Evolutionary conservation across 2,329 filamentous ascomycete species (phyloP), one percentile per base, ranked within the genome.

Genomic region (Bipolaris cookei): DNA sequence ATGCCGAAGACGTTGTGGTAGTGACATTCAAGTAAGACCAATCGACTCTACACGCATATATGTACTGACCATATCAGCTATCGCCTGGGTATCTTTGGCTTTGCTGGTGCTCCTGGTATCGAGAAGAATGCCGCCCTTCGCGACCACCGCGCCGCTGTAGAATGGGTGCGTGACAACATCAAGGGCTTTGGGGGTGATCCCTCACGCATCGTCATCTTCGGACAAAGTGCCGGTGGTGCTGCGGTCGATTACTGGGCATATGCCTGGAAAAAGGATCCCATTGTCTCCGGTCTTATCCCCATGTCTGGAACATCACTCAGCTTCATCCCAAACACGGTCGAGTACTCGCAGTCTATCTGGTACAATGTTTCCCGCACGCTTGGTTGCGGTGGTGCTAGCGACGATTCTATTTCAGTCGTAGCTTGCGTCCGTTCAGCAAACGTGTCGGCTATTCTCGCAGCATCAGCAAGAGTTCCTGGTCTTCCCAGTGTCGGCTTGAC

Each of bases 221-320:
- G 78, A 1, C 74, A 79, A 46, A 72, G 70, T 20, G 74, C 76
- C n/a, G 77, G 77, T 25, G 71, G 69, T 41, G 70, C 76, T 4
- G 67, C 76, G 0, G 79, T 80, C 0, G 82, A 84, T 59, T 81
- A 80, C 65, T 82, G 78, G 74, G 73, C 78, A 0, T 85, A 82
- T 49, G 79, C 82, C 0, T 83, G 78, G 53, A 63, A 64, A 6
- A 49, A 77, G 0, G 79, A 84, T 23, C 81, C 83, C 6, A 84
- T 85, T 11, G 78, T 78, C n/a, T 67, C 74, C 6, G 81, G 76
- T 3, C 69, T 83, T 8, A 81, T 84, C 53, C 71, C 78, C 3
- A 74, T 79, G 30, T 84, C 82, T 3, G 83, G 83, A 2, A 81
- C 77, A 3, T 78, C 74, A 1, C 64, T 76, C 38, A 71, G 70